phyloP scores from a whole-genome alignment of 2,329 filamentous ascomycete genomes.

The Aspergillus piperis region DNA sequence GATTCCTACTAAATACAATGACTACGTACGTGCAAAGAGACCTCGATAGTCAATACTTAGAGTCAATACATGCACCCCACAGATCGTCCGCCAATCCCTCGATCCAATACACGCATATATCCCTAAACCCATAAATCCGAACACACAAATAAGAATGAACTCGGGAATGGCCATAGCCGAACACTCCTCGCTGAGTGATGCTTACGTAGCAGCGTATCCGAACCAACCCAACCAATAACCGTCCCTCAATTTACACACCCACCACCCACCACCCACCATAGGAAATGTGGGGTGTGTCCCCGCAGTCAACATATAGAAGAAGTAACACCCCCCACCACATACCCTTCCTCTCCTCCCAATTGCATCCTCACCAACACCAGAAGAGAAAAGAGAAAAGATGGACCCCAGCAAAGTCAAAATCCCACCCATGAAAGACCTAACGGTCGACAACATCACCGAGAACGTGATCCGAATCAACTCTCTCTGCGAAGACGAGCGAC shows the following conservation, averaged over 20 bases:
- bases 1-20: no score
- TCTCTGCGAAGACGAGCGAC: constrained; percentile 62
- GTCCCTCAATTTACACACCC: neutral
- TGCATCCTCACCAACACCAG: no score
- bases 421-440: constrained; percentile 65
- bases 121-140: no score
- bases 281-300: neutral
- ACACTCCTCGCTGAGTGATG: constrained; percentile 2
- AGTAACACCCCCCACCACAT: no score
- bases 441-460: constrained; percentile 76
- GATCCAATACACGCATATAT: no score
- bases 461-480: constrained; percentile 76
- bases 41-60: no score
- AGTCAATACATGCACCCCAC: neutral
- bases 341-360: neutral
- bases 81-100: no score
- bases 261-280: neutral
- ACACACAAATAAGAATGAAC: no score
- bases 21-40: no score
- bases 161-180: constrained; percentile 9
- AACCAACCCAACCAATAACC: neutral
- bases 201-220: neutral
- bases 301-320: no score
- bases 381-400: constrained; percentile 27
- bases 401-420: constrained; percentile 46